Conservation (phyloP, 129 eudicot genomes). For the Calendula officinalis region DNA sequence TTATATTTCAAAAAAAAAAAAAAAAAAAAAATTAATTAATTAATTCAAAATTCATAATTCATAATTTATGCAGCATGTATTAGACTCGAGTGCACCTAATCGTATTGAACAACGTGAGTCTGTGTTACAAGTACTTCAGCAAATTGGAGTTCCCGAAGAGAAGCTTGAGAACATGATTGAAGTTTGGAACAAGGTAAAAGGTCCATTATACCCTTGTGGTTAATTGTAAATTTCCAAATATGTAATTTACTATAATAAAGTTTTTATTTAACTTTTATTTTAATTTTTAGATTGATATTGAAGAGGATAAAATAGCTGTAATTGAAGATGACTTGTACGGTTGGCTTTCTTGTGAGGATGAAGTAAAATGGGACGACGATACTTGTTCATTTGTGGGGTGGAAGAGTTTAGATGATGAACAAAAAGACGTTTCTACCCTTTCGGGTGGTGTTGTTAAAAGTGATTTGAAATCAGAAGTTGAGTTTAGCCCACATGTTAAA, state of each 20-base stretch:
- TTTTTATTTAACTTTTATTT: neutral
- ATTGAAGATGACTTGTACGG: conserved; percentile 47
- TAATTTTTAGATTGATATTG: conserved; percentile 61
- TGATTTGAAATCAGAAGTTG: conserved; percentile 17
- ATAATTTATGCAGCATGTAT: conserved; percentile 71
- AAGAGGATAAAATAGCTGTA: conserved; percentile 28
- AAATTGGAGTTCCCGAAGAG: conserved; percentile 66
- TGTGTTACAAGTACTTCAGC: conserved; percentile 81
- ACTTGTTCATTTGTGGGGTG: conserved; percentile 41
- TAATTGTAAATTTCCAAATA: no score
- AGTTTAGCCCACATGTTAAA: conserved; percentile 50
- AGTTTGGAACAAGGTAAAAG: conserved; percentile 92
- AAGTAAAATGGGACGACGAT: conserved; percentile 45
- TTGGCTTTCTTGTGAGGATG: conserved; percentile 52
- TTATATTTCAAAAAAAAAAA: neutral
- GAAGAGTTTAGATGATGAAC: conserved; percentile 29
- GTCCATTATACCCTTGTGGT: conserved; percentile 4
- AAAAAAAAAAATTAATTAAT: neutral
- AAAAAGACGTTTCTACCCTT: conserved; percentile 22
- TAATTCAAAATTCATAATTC: neutral
- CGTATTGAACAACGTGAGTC: conserved; percentile 72
- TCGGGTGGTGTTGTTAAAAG: neutral
- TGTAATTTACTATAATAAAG: no score
- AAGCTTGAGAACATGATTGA: conserved; percentile 89
- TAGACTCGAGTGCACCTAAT: conserved; percentile 91